Percentiles rank a stretch among this genome's conserved stretches.
Conservation (phyloP, 2,329 filamentous ascomycete species). For the Sphaerostilbella broomeana region DNA sequence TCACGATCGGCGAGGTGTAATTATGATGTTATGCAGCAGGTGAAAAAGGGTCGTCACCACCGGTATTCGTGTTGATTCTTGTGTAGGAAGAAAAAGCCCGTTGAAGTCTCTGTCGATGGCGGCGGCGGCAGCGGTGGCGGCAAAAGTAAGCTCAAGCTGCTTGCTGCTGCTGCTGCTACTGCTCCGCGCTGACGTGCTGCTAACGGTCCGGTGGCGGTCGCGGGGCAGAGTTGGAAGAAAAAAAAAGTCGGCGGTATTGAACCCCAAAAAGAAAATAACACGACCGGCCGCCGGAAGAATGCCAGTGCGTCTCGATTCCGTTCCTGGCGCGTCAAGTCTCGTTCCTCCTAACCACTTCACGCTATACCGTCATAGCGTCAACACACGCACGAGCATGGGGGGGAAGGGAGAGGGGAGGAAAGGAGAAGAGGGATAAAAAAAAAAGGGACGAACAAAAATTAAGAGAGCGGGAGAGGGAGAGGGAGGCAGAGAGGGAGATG, state of each 20-base stretch:
- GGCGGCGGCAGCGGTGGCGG: background rate
- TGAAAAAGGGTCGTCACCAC: background rate
- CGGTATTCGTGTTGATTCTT: background rate
- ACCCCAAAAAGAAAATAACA: background rate
- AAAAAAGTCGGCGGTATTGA: background rate
- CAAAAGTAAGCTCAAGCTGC: background rate
- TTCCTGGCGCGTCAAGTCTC: slow-evolving; percentile 11
- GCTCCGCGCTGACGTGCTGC: background rate
- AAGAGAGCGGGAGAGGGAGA: slow-evolving; percentile 6
- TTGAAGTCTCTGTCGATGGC: background rate
- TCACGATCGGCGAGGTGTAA: background rate
- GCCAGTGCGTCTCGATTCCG: slow-evolving; percentile 7
- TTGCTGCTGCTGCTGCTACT: background rate
- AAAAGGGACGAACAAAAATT: slow-evolving; percentile 16
- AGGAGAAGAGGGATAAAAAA: slow-evolving; percentile 6
- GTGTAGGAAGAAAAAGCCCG: background rate
- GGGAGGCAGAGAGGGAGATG: no score
- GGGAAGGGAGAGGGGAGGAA: slow-evolving; percentile 7
- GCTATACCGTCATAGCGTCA: slow-evolving; percentile 13
- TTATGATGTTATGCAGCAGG: background rate
- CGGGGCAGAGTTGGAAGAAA: slow-evolving; percentile 2
- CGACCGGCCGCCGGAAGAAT: background rate
- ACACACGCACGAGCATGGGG: slow-evolving; percentile 1
- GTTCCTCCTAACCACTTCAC: slow-evolving; percentile 5
- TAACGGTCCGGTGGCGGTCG: background rate